These are phyloP conservation scores for Emiliania huxleyi DNA, from an alignment of 78 protist genomes.

Conservation along the genomic window DNA sequence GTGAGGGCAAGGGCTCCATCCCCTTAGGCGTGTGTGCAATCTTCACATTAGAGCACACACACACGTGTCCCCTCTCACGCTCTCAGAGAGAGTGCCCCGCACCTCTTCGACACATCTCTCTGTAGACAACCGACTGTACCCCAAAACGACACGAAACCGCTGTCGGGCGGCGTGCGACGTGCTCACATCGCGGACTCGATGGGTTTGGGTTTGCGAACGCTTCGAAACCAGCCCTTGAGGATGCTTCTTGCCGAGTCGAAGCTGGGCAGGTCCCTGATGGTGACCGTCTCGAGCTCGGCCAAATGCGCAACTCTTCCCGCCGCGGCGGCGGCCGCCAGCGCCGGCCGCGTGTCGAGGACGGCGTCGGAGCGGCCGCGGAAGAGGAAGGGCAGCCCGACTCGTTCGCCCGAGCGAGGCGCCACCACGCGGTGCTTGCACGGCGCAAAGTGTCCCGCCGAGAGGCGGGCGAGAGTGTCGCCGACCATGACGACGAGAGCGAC, in stretches of 20 bases:
- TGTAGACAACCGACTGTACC: too few species aligned
- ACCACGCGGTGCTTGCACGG: neutral
- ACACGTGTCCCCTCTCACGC: too few species aligned
- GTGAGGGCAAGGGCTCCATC: too few species aligned
- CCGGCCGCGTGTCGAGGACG: neutral
- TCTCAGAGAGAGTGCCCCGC: too few species aligned
- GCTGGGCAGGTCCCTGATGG: neutral
- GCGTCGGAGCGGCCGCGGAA: constrained; percentile 25
- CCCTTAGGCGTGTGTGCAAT: too few species aligned
- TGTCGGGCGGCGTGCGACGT: too few species aligned
- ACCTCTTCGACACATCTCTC: too few species aligned
- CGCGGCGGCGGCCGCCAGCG: neutral
- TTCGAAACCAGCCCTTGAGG: neutral
- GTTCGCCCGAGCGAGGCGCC: neutral
- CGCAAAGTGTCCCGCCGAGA: neutral
- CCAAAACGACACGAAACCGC: too few species aligned
- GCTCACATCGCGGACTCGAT: too few species aligned
- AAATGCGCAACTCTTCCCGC: neutral
- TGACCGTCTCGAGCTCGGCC: neutral
- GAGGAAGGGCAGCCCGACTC: constrained; percentile 3
- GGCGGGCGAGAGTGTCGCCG: neutral
- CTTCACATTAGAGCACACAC: too few species aligned
- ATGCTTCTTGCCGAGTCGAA: neutral
- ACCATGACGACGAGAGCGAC: neutral
- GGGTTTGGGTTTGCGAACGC: too few species aligned